Percentiles rank a stretch among this genome's conserved stretches.
These are phyloP conservation scores for Jasminum sambac DNA, from an alignment of 257 asterid genomes.

Conservation along the genomic window DNA sequence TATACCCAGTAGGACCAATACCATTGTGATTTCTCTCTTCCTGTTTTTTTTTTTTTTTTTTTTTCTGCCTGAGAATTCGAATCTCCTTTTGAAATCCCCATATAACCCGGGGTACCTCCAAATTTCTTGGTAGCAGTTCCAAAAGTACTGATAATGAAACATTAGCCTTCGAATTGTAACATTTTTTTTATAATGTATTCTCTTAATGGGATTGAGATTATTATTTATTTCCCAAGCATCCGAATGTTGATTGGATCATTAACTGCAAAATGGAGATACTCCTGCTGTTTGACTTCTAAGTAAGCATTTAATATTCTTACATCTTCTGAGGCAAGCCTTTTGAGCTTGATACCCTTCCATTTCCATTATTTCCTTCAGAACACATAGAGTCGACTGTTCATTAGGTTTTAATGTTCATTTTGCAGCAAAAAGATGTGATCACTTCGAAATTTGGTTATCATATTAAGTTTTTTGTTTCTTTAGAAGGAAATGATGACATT, in stretches of 20 bases:
- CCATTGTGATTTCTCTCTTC: constrained; percentile 12
- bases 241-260: neutral
- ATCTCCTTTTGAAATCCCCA: neutral
- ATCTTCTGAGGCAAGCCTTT: constrained; percentile 15
- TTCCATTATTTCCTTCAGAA: neutral
- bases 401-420: neutral
- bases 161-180: neutral
- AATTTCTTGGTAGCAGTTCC: neutral
- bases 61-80: neutral
- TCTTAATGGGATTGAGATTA: neutral
- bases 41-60: too few species aligned
- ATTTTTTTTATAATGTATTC: neutral
- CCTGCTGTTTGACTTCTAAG: neutral
- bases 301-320: constrained; percentile 6
- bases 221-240: neutral
- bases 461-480: neutral
- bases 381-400: neutral
- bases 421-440: neutral
- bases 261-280: neutral
- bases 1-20: constrained; percentile 17
- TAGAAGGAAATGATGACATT: neutral
- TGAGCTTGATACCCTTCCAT: neutral
- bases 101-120: neutral
- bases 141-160: neutral
- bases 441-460: neutral